Evolutionary conservation across 176 grass and related monocot genomes (phyloP).

Genomic region (Oryza punctata): DNA sequence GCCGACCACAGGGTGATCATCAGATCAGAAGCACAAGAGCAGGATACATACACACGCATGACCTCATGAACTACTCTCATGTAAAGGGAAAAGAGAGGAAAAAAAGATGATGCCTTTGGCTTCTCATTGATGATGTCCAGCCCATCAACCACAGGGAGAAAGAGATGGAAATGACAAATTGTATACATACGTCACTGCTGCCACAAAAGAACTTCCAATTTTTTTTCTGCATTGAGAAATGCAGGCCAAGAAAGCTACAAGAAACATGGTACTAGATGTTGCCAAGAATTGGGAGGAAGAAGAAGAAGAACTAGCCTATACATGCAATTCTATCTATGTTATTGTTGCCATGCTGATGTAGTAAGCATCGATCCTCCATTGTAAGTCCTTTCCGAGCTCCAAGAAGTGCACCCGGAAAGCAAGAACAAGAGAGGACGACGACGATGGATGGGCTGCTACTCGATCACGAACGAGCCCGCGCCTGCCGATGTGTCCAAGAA

Average conservation of each 20-base stretch:
- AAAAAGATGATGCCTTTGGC: constrained; percentile 16
- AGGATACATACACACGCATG: background rate
- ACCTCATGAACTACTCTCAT: background rate
- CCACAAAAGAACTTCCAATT: background rate
- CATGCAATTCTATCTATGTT: constrained; percentile 44
- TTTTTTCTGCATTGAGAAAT: constrained; percentile 19
- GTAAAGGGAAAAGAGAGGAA: background rate
- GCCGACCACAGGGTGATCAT: constrained; percentile 1
- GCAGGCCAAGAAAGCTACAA: constrained; percentile 34
- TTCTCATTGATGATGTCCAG: background rate
- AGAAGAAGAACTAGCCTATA: constrained; percentile 18
- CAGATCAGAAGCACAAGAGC: background rate
- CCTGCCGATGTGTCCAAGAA: constrained; percentile 41
- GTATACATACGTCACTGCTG: constrained; percentile 16
- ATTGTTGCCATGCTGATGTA: constrained; percentile 39
- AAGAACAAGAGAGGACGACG: constrained; percentile 82
- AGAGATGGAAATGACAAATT: background rate
- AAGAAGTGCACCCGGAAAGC: constrained; percentile 57
- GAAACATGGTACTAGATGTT: background rate
- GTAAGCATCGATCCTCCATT: constrained; percentile 75
- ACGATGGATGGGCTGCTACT: background rate
- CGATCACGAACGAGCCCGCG: background rate
- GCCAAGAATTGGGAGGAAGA: constrained; percentile 15
- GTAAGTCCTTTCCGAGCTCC: constrained; percentile 68
- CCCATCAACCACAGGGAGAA: background rate